phyloP scores from a whole-genome alignment of 352 stramenopile species.

The Globisporangium solare region DNA sequence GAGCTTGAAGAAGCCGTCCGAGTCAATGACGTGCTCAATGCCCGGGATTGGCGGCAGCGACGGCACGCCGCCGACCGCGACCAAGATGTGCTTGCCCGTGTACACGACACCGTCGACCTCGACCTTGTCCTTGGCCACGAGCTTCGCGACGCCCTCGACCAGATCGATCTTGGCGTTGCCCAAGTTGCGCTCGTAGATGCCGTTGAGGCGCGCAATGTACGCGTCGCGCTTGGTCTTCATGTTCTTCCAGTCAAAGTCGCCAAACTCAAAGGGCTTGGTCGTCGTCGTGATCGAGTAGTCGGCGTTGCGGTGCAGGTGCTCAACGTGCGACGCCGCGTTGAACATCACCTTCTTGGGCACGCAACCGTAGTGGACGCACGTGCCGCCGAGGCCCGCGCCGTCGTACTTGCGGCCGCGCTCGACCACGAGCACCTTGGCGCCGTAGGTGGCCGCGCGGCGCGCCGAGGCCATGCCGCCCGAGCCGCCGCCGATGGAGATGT shows the following conservation, averaged over 20 bases:
- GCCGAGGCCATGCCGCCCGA: conserved; percentile 91
- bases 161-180: conserved; percentile 87
- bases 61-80: conserved; percentile 92
- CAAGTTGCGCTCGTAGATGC: conserved; percentile 94
- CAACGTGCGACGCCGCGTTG: conserved; percentile 82
- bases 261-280: conserved; percentile 38
- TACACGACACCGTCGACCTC: conserved; percentile 70
- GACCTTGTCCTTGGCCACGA: conserved; percentile 83
- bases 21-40: conserved; percentile 92
- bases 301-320: conserved; percentile 55
- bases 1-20: conserved; percentile 97
- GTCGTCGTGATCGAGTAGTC: conserved; percentile 58
- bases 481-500: conserved; percentile 90
- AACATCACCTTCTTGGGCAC: conserved; percentile 99
- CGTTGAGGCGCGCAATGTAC: conserved; percentile 95
- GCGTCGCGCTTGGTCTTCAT: conserved; percentile 92
- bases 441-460: conserved; percentile 89
- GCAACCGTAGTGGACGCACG: conserved; percentile 98
- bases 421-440: conserved; percentile 94
- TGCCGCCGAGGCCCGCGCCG: conserved; percentile 87
- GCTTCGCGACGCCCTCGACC: conserved; percentile 86
- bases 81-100: conserved; percentile 91
- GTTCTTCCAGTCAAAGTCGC: conserved; percentile 87
- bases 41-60: conserved; percentile 78
- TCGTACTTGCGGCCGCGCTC: conserved; percentile 70